Base-by-base conservation (phyloP, 2,329 filamentous ascomycete genomes). In the Apiospora kogelbergensis region DNA sequence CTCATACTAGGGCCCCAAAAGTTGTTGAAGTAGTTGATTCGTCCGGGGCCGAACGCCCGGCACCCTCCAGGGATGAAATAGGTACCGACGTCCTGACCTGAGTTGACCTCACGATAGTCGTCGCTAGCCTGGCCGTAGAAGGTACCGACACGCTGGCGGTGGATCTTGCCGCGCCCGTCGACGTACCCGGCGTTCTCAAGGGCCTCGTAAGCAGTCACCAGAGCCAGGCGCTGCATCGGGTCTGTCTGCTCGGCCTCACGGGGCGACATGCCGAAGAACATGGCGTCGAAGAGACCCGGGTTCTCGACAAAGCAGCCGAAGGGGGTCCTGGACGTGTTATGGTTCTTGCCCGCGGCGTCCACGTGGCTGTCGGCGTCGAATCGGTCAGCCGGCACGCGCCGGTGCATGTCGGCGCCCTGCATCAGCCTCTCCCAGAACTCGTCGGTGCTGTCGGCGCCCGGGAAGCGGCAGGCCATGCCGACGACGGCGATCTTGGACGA, bases 121-220 rank as follows among this genome's bases (percentile, higher is more conserved):
- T 94, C 91, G 66, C 90, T 92, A 0, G 91, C 92, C 76, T 91
- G 89, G 65, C 92, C 92, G 74, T 93, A 93, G 76, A 92, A 94
- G 0, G 90, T 91, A 42, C 91, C 92, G 66, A 94, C 89, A 15
- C 69, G 67, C 13, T 67, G 48, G 4, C 57, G 37, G 84, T 88
- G 86, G 13, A 88, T 90, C 1, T 88, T 89, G 0, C 88, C 90
- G 68, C 88, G 83, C 74, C 89, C 88, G 1, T 88, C 86, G 1
- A 91, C 86, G 72, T 90, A 89, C 1, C 90, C 90, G 57, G 88
- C 87, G 84, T 89, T 90, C 76, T 93, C 90, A 63, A 93, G 81
- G 2, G 90, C 90, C 74, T 93, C 90, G 73, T 92, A 93, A 0
- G 89, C 89, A 9, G 90, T 91, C 20, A 88, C 84, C 1, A 93